Conservation (phyloP, 2,329 filamentous ascomycete genomes). For the Leptographium wingfieldii region DNA sequence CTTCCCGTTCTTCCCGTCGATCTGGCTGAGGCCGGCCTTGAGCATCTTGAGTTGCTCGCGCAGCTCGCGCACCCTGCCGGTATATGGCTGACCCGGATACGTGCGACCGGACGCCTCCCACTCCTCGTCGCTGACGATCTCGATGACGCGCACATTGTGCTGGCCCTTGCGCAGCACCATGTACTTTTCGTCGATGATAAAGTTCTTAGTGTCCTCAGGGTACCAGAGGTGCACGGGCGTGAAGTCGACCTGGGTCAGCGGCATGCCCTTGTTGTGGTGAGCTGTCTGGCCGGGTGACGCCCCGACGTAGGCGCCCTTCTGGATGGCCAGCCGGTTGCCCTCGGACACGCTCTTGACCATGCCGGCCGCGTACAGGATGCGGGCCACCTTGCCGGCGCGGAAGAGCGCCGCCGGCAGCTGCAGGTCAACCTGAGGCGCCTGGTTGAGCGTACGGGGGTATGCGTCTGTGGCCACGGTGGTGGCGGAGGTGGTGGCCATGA, state of each 20-base stretch:
- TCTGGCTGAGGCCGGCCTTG: conserved; percentile 18
- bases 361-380: conserved; percentile 47
- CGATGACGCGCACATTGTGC: conserved; percentile 48
- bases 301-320: conserved; percentile 48
- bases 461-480: neutral
- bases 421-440: conserved; percentile 40
- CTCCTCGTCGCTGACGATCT: conserved; percentile 44
- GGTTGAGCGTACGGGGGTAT: conserved; percentile 24
- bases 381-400: conserved; percentile 38
- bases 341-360: conserved; percentile 44
- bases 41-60: conserved; percentile 23
- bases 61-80: conserved; percentile 34
- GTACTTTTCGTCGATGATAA: conserved; percentile 45
- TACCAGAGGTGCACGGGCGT: conserved; percentile 48
- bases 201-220: conserved; percentile 43
- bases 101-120: conserved; percentile 34
- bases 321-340: conserved; percentile 42
- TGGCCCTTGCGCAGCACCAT: conserved; percentile 51
- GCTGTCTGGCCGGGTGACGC: conserved; percentile 26
- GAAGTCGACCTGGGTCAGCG: conserved; percentile 43
- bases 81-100: conserved; percentile 41
- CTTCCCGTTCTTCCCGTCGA: neutral
- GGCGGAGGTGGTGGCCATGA: neutral
- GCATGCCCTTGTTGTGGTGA: conserved; percentile 26
- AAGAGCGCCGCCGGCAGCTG: conserved; percentile 47